These are phyloP conservation scores for Erythrophleum ivorense DNA, from an alignment of 331 rosid genomes.

Conservation along the genomic window DNA sequence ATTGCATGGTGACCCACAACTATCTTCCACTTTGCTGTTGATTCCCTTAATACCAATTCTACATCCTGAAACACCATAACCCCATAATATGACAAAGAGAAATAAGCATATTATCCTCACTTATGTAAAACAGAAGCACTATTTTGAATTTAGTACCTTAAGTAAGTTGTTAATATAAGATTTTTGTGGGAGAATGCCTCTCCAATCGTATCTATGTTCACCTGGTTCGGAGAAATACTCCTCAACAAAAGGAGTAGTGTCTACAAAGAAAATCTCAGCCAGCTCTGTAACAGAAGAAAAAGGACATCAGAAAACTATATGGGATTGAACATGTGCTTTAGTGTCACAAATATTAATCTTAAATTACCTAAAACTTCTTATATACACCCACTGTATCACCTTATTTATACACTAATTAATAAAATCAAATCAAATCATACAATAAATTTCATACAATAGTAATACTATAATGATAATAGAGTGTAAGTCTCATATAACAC, in stretches of 20 bases:
- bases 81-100: slow-evolving; percentile 3
- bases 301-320: slow-evolving; percentile 2
- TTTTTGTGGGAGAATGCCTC: slow-evolving; percentile 49
- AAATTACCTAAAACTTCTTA: slow-evolving; percentile 38
- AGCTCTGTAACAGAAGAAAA: slow-evolving; percentile 43
- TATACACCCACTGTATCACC: too few species aligned
- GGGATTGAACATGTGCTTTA: neutral
- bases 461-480: too few species aligned
- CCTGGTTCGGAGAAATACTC: slow-evolving; percentile 54
- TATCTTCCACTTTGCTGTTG: slow-evolving; percentile 74
- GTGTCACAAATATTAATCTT: neutral
- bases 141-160: slow-evolving; percentile 46
- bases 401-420: too few species aligned
- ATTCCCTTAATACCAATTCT: slow-evolving; percentile 52
- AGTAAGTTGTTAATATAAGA: slow-evolving; percentile 55
- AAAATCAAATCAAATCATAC: too few species aligned
- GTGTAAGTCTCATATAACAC: too few species aligned
- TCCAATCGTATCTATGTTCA: slow-evolving; percentile 66
- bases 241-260: slow-evolving; percentile 71
- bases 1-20: slow-evolving; percentile 87
- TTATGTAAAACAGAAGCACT: neutral
- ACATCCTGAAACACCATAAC: slow-evolving; percentile 53
- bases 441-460: too few species aligned
- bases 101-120: neutral
- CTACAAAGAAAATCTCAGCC: slow-evolving; percentile 73